Percentiles rank a stretch among this genome's conserved stretches.
phyloP scores from a whole-genome alignment of 768 basidiomycete genomes.

The Dioszegia aurantiaca region DNA sequence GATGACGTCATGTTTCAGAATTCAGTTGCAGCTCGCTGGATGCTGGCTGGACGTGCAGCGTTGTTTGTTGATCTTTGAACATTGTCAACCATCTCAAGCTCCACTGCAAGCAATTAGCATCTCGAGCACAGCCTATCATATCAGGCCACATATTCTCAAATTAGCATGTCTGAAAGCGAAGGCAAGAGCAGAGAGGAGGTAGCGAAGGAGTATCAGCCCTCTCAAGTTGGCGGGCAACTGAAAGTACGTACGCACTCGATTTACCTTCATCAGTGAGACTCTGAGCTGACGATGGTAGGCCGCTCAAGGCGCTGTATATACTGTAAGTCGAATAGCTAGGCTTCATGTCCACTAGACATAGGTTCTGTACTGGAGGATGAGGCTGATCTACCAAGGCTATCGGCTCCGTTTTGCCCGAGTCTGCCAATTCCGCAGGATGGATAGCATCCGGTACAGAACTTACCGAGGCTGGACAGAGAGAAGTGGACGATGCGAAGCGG shows the following conservation, averaged over 20 bases:
- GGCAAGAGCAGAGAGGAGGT: neutral
- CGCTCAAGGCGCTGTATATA: conserved; percentile 26
- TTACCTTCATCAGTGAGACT: neutral
- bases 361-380: neutral
- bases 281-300: conserved; percentile 12
- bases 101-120: no score
- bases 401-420: conserved; percentile 36
- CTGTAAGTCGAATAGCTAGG: conserved; percentile 12
- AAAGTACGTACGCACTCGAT: conserved; percentile 16
- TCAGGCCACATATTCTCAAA: no score
- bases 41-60: neutral
- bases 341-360: neutral
- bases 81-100: neutral
- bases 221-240: conserved; percentile 29
- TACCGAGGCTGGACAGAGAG: conserved; percentile 24
- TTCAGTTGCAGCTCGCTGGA: neutral
- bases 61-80: neutral
- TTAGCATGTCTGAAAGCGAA: neutral
- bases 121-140: no score
- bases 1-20: conserved; percentile 5
- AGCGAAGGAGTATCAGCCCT: conserved; percentile 17
- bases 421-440: conserved; percentile 26
- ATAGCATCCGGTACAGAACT: conserved; percentile 32
- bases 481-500: conserved; percentile 37
- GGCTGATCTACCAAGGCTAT: conserved; percentile 24